These are phyloP conservation scores for Oryza meridionalis DNA, from an alignment of 176 grass and related monocot species.

Conservation along the genomic window DNA sequence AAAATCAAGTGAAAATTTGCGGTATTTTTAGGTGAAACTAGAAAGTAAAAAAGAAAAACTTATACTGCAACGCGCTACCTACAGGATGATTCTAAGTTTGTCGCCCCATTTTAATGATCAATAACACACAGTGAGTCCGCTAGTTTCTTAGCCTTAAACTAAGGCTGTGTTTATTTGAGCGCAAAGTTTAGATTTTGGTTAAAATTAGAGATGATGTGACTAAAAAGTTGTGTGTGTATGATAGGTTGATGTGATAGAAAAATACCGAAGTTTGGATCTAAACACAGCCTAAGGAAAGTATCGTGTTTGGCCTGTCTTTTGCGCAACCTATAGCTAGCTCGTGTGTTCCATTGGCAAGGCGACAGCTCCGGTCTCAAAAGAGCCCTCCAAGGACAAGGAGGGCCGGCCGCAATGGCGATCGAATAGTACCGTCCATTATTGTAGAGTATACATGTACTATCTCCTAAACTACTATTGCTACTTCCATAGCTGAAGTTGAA, in stretches of 20 bases:
- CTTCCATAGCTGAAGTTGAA: slow-evolving; percentile 6
- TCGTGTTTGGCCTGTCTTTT: slow-evolving; percentile 44
- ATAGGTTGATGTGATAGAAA: no score
- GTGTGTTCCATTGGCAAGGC: slow-evolving; percentile 41
- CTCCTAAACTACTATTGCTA: slow-evolving; percentile 19
- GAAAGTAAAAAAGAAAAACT: no score
- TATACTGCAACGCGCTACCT: no score
- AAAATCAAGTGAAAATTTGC: no score
- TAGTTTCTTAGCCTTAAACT: slow-evolving; percentile 25
- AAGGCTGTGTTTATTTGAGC: no score
- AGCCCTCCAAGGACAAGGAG: slow-evolving; percentile 25
- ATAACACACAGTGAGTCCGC: background rate
- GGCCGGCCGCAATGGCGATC: slow-evolving; percentile 15
- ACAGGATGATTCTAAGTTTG: no score
- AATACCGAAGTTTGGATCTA: no score
- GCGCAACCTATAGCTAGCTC: slow-evolving; percentile 35
- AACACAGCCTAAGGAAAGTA: slow-evolving; percentile 9
- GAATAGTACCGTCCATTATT: slow-evolving; percentile 34
- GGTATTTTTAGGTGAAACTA: no score
- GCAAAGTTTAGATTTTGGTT: no score
- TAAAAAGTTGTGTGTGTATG: no score
- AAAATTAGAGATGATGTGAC: no score
- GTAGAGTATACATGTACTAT: background rate
- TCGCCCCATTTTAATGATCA: no score
- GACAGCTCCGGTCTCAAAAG: slow-evolving; percentile 47